phyloP scores from a whole-genome alignment of 495 filamentous ascomycete species.

The Clavariopsis aquatica region DNA sequence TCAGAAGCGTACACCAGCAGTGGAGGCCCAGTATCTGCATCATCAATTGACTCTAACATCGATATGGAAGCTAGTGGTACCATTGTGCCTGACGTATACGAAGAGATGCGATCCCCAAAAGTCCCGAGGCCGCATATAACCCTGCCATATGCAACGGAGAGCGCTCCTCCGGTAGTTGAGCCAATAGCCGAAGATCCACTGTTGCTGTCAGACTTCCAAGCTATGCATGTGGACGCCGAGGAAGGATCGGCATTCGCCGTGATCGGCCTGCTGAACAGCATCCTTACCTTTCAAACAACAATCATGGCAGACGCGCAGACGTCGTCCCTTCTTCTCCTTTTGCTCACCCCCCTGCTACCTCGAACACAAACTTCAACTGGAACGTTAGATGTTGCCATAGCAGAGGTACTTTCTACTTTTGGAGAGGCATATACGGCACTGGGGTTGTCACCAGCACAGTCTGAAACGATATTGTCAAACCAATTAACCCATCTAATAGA shows the following conservation, averaged over 20 bases:
- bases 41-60: constrained; percentile 22
- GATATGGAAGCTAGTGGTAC: constrained; percentile 44
- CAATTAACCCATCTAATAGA: constrained; percentile 32
- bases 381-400: constrained; percentile 15
- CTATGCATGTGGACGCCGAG: constrained; percentile 35
- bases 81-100: constrained; percentile 40
- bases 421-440: constrained; percentile 30
- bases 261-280: constrained; percentile 38
- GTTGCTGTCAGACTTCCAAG: constrained; percentile 37
- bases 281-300: constrained; percentile 38
- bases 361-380: constrained; percentile 30
- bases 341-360: constrained; percentile 43
- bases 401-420: constrained; percentile 32
- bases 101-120: constrained; percentile 23
- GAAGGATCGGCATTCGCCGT: constrained; percentile 37
- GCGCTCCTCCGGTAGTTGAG: constrained; percentile 33
- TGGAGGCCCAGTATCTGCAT: constrained; percentile 19
- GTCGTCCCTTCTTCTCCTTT: constrained; percentile 39
- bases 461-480: constrained; percentile 30
- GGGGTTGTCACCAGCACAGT: constrained; percentile 33
- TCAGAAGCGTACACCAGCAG: constrained; percentile 35
- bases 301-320: constrained; percentile 42
- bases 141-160: constrained; percentile 27
- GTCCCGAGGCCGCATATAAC: constrained; percentile 5
- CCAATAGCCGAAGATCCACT: constrained; percentile 32